Conservation (phyloP, 352 stramenopile species). For the Globisporangium perplexum region DNA sequence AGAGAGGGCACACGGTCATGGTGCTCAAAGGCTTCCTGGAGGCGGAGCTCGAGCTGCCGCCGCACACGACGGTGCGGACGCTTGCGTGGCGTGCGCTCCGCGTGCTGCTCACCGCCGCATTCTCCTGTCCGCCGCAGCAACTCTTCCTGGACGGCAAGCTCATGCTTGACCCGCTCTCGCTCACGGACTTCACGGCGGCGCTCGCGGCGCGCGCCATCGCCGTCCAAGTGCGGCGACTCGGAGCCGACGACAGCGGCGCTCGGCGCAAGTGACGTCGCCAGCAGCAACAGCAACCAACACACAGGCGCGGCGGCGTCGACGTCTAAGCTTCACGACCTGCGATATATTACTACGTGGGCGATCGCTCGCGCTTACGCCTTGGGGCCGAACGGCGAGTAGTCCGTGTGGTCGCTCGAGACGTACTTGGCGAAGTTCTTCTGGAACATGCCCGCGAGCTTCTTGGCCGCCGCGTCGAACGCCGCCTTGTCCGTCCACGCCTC, state of each 20-base stretch:
- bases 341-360: neutral
- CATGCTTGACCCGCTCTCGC: constrained; percentile 58
- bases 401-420: constrained; percentile 88
- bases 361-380: constrained; percentile 49
- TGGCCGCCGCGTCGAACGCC: constrained; percentile 88
- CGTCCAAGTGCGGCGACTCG: constrained; percentile 29
- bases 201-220: constrained; percentile 27
- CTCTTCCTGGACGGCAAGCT: constrained; percentile 28
- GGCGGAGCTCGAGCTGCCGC: constrained; percentile 40
- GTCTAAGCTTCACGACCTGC: neutral
- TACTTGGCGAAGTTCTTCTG: constrained; percentile 97
- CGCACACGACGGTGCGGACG: constrained; percentile 24
- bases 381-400: constrained; percentile 96
- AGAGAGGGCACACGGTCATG: constrained; percentile 55
- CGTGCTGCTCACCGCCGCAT: too few species aligned
- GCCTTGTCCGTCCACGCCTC: constrained; percentile 91
- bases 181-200: constrained; percentile 52
- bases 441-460: constrained; percentile 96
- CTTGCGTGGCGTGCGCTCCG: too few species aligned
- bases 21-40: constrained; percentile 58
- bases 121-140: too few species aligned
- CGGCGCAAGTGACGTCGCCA: neutral
- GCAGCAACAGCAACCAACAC: too few species aligned
- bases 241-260: constrained; percentile 10
- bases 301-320: neutral